Conservation (phyloP, 495 filamentous ascomycete species). For the Annulohypoxylon bovei region DNA sequence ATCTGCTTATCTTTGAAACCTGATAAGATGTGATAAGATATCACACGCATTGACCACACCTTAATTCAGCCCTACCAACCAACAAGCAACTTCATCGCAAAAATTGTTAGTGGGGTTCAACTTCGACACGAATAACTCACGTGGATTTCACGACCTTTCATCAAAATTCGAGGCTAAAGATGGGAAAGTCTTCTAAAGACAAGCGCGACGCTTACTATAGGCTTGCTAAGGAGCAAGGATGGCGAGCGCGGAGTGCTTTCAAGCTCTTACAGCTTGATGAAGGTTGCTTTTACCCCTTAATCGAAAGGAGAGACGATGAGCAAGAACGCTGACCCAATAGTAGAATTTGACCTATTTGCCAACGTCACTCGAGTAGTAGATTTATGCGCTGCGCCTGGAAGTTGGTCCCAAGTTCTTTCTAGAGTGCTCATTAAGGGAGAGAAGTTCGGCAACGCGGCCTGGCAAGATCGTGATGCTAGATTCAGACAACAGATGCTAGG, state of each 20-base stretch:
- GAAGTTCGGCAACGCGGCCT: slow-evolving; percentile 82
- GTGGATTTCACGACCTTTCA: not conserved
- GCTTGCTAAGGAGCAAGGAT: slow-evolving; percentile 97
- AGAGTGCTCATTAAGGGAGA: slow-evolving; percentile 92
- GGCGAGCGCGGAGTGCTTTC: slow-evolving; percentile 95
- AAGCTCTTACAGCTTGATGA: slow-evolving; percentile 96
- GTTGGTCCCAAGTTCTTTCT: slow-evolving; percentile 96
- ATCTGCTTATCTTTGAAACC: slow-evolving; percentile 27
- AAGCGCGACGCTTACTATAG: slow-evolving; percentile 98
- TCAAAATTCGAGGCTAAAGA: slow-evolving; percentile 45
- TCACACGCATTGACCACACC: slow-evolving; percentile 18
- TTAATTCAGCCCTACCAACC: slow-evolving; percentile 44
- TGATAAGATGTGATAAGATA: not conserved
- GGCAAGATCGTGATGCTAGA: slow-evolving; percentile 79
- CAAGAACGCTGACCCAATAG: slow-evolving; percentile 35
- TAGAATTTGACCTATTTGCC: slow-evolving; percentile 91
- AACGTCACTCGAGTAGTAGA: slow-evolving; percentile 92
- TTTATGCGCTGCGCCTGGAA: slow-evolving; percentile 93
- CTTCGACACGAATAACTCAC: not conserved
- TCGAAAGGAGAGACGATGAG: not conserved
- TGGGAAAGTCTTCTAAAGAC: slow-evolving; percentile 99
- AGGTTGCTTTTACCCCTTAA: slow-evolving; percentile 47
- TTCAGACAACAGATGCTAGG: slow-evolving; percentile 66
- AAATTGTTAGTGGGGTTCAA: slow-evolving; percentile 19
- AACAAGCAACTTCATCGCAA: not conserved